A percentile compares a stretch with the other conserved stretches of the same genome.
phyloP scores from a whole-genome alignment of 2,329 filamentous ascomycete species.

The Apiospora phragmitis region DNA sequence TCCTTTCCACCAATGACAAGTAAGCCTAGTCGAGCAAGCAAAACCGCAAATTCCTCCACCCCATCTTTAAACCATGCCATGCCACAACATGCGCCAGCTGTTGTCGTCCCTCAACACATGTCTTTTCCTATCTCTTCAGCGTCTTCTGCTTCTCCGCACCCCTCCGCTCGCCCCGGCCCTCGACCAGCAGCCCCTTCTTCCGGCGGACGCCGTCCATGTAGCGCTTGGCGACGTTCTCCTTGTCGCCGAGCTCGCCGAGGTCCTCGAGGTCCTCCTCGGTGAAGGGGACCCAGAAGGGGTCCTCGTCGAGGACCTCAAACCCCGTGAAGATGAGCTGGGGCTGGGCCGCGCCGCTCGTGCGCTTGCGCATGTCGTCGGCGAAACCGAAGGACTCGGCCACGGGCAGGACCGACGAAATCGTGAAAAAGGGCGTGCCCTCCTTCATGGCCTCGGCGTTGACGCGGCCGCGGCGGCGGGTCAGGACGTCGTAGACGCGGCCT shows the following conservation, averaged over 20 bases:
- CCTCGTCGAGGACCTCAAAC: constrained; percentile 90
- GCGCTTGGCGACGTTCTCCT: constrained; percentile 92
- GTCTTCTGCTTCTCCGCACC: constrained; percentile 92
- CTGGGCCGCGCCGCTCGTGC: constrained; percentile 84
- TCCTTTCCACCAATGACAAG: not conserved
- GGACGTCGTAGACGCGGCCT: constrained; percentile 92
- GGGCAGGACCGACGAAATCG: constrained; percentile 82
- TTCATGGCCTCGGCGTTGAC: constrained; percentile 92
- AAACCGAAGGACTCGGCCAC: constrained; percentile 97
- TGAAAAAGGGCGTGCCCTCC: constrained; percentile 95
- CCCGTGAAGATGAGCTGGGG: constrained; percentile 93
- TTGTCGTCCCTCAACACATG: not conserved
- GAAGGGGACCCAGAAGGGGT: constrained; percentile 96
- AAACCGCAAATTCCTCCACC: not conserved
- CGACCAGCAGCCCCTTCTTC: constrained; percentile 85
- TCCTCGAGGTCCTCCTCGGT: constrained; percentile 97
- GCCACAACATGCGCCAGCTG: not conserved
- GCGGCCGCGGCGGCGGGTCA: constrained; percentile 87
- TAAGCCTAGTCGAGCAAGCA: not conserved
- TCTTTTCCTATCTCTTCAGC: constrained; percentile 58
- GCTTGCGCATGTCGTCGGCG: constrained; percentile 92
- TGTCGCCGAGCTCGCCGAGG: constrained; percentile 87
- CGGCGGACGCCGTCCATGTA: constrained; percentile 90
- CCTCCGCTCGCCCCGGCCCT: constrained; percentile 72
- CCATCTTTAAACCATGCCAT: not conserved